Percentiles rank a stretch among this genome's conserved stretches.
phyloP scores from a whole-genome alignment of 148 eudicot genomes.

The Fagopyrum homotropicum region DNA sequence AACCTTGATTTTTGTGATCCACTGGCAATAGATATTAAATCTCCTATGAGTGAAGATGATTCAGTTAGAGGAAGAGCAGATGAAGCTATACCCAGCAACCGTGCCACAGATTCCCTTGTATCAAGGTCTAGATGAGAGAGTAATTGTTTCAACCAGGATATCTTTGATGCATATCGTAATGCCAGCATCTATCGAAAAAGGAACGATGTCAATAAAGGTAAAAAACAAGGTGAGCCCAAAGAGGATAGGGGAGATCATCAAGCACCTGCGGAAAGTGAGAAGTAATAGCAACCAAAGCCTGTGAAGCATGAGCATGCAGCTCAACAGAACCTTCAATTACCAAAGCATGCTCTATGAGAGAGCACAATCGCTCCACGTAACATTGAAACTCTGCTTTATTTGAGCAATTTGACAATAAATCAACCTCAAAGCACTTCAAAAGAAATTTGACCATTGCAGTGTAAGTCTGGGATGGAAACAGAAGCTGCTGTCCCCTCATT shows the following conservation, averaged over 20 bases:
- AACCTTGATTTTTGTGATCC: conserved; percentile 61
- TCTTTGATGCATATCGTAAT: conserved; percentile 64
- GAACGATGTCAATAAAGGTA: conserved; percentile 15
- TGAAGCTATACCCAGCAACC: conserved; percentile 85
- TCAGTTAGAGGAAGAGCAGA: conserved; percentile 60
- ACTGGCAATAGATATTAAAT: conserved; percentile 41
- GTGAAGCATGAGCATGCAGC: conserved; percentile 82
- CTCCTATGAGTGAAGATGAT: conserved; percentile 47
- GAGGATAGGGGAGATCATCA: conserved; percentile 5
- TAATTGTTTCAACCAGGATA: conserved; percentile 79
- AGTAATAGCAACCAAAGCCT: conserved; percentile 59
- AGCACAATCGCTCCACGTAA: conserved; percentile 55
- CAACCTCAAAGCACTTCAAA: conserved; percentile 81
- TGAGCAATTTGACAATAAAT: conserved; percentile 29
- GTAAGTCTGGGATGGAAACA: conserved; percentile 70
- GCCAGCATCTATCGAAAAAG: conserved; percentile 50
- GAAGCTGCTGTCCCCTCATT: conserved; percentile 53
- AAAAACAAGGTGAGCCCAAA: neutral
- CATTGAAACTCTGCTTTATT: conserved; percentile 34
- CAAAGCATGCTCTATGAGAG: conserved; percentile 85
- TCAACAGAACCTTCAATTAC: conserved; percentile 84
- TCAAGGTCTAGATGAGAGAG: conserved; percentile 64
- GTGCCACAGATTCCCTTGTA: conserved; percentile 85
- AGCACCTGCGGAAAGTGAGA: conserved; percentile 74
- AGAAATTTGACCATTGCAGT: conserved; percentile 73